Base-by-base conservation (phyloP, 192 early-diverging fungal genomes). In the Entomortierella lignicola region DNA sequence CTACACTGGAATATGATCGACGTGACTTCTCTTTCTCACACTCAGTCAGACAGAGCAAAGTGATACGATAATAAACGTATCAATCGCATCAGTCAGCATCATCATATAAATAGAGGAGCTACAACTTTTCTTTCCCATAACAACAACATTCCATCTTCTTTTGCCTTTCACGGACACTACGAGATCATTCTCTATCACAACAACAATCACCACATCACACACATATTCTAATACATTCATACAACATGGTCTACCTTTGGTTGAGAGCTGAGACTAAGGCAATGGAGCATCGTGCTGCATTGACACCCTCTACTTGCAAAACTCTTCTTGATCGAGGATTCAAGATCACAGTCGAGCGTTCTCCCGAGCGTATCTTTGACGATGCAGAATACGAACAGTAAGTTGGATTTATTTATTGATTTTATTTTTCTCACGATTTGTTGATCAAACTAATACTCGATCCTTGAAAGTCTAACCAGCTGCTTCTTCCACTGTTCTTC, bases 181-280 rank as follows among this genome's bases (percentile, higher is more conserved):
- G 44, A 47, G 34, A 37, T 37, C 34, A 10, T 37, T 37, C 34
- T 50, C 43, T 18, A 1, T 18, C 43, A 25, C 27, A 54, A 56
- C 47, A 17, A 2, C 56, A 32, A 27, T 48, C 12, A 15, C 55
- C 26, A 42, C 63, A 15, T 18, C 42, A 51, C 34, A 34, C 48
- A 50, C 64, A 4, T 54, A 8, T 25, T 47, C 11, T 21, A 26
- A 34, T 54, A 71, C 50, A 63, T 7, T 66, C 27, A 43, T 48
- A 66, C 39, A 66, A 71, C 31, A 77, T 80, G 75, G 82, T 84
- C 71, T 90, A 94, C 64, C 84, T 94, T 64, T 99, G 97, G 97
- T 91, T 99, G 61, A 92, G 97, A 72, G 96, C 96, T 51, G 97
- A 99, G 84, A 99, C 96, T 71, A 99, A 99, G 91, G 88, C 91